A percentile compares a stretch with the other conserved stretches of the same genome.
These are phyloP conservation scores for Whalleya microplaca DNA, from an alignment of 2,329 filamentous ascomycete species.

Conservation along the genomic window DNA sequence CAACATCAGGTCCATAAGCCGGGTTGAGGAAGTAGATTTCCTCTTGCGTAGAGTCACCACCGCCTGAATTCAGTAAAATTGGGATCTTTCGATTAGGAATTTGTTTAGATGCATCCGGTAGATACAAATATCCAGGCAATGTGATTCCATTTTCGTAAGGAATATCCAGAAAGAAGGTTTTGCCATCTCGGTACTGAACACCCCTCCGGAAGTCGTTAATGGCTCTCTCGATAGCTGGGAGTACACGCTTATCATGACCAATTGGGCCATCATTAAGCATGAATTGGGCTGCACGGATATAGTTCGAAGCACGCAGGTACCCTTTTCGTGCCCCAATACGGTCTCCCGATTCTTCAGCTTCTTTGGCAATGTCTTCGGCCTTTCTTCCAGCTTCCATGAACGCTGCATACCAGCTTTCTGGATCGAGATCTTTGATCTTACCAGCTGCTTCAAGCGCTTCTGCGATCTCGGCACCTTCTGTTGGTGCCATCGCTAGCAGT, in stretches of 20 bases:
- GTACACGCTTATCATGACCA: no score
- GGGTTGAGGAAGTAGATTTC: constrained; percentile 44
- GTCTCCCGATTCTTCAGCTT: constrained; percentile 38
- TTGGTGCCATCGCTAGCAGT: constrained; percentile 42
- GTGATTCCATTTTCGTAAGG: constrained; percentile 39
- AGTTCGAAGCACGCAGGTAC: constrained; percentile 47
- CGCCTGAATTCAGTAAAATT: constrained; percentile 35
- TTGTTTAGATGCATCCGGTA: constrained; percentile 33
- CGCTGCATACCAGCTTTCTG: constrained; percentile 44
- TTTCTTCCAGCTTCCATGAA: constrained; percentile 38
- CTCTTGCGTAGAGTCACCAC: constrained; percentile 44
- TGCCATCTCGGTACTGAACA: no score
- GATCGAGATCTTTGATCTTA: constrained; percentile 43
- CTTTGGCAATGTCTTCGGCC: constrained; percentile 40
- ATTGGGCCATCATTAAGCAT: no score
- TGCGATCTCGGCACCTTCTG: constrained; percentile 43
- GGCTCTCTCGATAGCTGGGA: no score
- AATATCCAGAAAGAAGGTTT: constrained; percentile 36
- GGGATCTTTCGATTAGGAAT: constrained; percentile 36
- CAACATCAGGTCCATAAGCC: constrained; percentile 32
- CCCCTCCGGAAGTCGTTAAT: no score
- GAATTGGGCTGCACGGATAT: constrained; percentile 36
- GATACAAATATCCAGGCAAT: constrained; percentile 44
- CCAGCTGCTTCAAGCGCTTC: constrained; percentile 44
- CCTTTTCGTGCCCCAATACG: constrained; percentile 37